Evolutionary conservation across 2,329 filamentous ascomycete species (phyloP), one percentile per base, ranked within the genome.

Genomic region (Rhynchosporium secalis): DNA sequence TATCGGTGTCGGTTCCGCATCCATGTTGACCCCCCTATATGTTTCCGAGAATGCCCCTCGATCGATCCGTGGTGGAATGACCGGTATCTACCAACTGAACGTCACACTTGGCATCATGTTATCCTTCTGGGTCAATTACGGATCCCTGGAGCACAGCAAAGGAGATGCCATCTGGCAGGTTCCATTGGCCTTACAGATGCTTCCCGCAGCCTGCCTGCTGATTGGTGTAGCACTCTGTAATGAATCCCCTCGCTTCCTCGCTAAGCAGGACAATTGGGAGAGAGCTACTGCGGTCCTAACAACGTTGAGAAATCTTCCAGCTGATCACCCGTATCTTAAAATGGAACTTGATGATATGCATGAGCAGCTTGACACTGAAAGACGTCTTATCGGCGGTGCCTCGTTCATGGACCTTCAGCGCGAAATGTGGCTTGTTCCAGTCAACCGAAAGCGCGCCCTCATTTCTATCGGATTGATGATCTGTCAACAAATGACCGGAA

Each of bases 401-500:
- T 70, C 74, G 0, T 76, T 80, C 68, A 61, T 79, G 78, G 76
- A 83, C 80, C 71, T 73, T 5, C 80, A 85, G 69, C 84, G 80
- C 69, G 87, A 89, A 73, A 87, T 89, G 81, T 86, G 82, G 78
- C 75, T 78, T 7, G 80, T 74, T 45, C 61, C 62, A n/a, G 80
- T 80, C 0, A 87, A 90, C 75, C 80, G 87, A 62, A 87, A 87
- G 69, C 82, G 87, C 55, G 84, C 83, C 1, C 74, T 89, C 51
- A 81, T 90, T 61, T 86, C 84, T 36, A 82, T 91, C 79, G 87
- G 74, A n/a, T 75, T 80, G 43, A 84, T 81, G 87, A 77, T 89
- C 46, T 90, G 86, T 72, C 88, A 91, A 73, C 87, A 73, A 72
- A 88, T 90, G 83, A 90, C 87, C 0, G 87, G 86, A 72, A 72